A percentile compares a stretch with the other conserved stretches of the same genome.
These are phyloP conservation scores for Canna indica DNA, from an alignment of 176 grass and related monocot genomes.

Conservation along the genomic window DNA sequence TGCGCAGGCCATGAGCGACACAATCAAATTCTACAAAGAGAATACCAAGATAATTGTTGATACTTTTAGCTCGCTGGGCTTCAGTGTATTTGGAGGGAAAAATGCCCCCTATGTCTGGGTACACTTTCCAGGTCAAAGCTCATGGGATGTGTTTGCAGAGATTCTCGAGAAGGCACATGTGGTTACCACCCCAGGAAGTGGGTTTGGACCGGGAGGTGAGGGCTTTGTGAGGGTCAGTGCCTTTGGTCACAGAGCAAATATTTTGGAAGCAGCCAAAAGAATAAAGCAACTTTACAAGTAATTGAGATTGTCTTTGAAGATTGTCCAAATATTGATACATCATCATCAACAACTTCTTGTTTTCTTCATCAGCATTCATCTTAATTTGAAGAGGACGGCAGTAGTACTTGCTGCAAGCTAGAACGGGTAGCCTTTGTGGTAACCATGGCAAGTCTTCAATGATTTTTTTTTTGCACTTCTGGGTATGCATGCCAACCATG, in stretches of 20 bases:
- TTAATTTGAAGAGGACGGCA: no score
- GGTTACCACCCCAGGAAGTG: conserved; percentile 78
- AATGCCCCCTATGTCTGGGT: conserved; percentile 95
- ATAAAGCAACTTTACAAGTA: conserved; percentile 47
- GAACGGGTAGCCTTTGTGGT: no score
- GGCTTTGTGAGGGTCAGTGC: conserved; percentile 84
- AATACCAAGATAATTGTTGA: conserved; percentile 67
- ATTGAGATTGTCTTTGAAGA: background rate
- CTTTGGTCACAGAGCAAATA: conserved; percentile 54
- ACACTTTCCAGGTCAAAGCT: conserved; percentile 68
- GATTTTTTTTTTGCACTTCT: no score
- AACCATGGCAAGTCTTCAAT: no score
- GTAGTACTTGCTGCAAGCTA: no score
- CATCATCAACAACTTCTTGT: no score
- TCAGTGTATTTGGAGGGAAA: conserved; percentile 73
- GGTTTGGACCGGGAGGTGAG: conserved; percentile 79
- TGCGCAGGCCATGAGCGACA: conserved; percentile 31
- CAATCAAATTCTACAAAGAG: conserved; percentile 68
- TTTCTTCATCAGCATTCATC: no score
- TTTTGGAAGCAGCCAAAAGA: conserved; percentile 49
- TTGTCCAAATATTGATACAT: background rate
- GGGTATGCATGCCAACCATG: no score
- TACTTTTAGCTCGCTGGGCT: conserved; percentile 71
- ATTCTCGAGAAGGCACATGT: conserved; percentile 71
- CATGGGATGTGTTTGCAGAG: conserved; percentile 72